Evolutionary conservation across 164 flowering plant genomes (phyloP).

Genomic region (Litsea cubeba): DNA sequence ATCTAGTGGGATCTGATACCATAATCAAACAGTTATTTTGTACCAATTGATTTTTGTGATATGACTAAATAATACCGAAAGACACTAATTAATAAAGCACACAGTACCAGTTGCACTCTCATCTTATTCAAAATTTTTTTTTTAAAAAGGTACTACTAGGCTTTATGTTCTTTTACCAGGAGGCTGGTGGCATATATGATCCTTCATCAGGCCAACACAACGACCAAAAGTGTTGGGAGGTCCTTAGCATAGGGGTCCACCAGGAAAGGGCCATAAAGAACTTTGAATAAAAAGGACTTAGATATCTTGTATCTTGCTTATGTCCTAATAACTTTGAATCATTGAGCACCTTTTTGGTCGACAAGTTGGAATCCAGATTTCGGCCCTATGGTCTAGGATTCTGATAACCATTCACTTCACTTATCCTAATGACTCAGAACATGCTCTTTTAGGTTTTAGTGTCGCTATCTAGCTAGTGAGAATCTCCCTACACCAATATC

Average conservation of each 20-base stretch:
- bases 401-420: slow-evolving; percentile 2
- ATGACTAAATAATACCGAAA: neutral
- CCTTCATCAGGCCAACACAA: neutral
- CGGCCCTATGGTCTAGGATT: neutral
- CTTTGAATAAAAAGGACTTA: too few relatives aligned
- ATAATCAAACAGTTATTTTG: neutral
- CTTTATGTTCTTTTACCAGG: neutral
- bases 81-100: too few relatives aligned
- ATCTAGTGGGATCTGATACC: slow-evolving; percentile 13
- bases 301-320: neutral
- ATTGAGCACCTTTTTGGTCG: neutral
- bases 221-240: too few relatives aligned
- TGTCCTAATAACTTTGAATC: too few relatives aligned
- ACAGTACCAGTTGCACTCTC: neutral
- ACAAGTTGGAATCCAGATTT: neutral
- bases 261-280: too few relatives aligned
- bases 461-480: slow-evolving; percentile 10
- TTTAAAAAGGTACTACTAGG: neutral
- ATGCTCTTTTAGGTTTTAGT: slow-evolving; percentile 11
- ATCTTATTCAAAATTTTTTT: neutral
- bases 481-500: neutral
- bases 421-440: slow-evolving; percentile 16
- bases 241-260: too few relatives aligned
- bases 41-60: neutral
- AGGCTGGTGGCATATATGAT: too few relatives aligned